Evolutionary conservation across 345 rosid species (phyloP), one percentile per base, ranked within the genome.

Genomic region (Sonneratia alba): DNA sequence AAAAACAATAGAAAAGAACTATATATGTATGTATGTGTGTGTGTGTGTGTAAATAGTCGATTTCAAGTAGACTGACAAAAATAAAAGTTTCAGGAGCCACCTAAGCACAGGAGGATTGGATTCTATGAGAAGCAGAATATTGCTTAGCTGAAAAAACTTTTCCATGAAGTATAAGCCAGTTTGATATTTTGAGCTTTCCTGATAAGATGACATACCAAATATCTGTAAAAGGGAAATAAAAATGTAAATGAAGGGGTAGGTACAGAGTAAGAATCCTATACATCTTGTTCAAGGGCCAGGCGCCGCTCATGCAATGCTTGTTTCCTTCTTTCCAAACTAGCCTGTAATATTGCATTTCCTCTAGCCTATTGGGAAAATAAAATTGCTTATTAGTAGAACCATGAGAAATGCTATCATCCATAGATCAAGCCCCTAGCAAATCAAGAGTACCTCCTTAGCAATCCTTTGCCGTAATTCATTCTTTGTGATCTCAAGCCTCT

Each of bases 241-340:
- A n/a, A 45, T n/a, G 51, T 45, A 21, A 42, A 11, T 43, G 6
- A 42, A n/a, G 36, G 34, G 43, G 37, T 7, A 27, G 13, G 66
- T 61, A 65, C 24, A 68, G 62, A 66, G 81, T 73, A 76, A 72
- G 82, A 68, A 72, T 61, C 55, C 32, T 62, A 65, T 90, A 95
- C 97, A 87, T 95, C 97, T 89, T 92, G 99, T 79, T 92, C 97
- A 77, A 95, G 99, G 57, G 97, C 97, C 84, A 95, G 77, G 72
- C 99, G 97, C 70, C 97, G 89, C 79, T 95, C 99, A 74, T 95
- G 97, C 83, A 95, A 80, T 62, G 99, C 99, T 84, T 95, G 99
- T 81, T 95, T 95, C 85, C 97, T 92, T 83, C 97, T 85, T 84
- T 95, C 97, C 77, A 95, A 82, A 84, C 97, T 92, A 74, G 97